A percentile compares a stretch with the other conserved stretches of the same genome.
Evolutionary conservation across 148 eudicot species (phyloP).

Genomic region (Chenopodium suecicum): DNA sequence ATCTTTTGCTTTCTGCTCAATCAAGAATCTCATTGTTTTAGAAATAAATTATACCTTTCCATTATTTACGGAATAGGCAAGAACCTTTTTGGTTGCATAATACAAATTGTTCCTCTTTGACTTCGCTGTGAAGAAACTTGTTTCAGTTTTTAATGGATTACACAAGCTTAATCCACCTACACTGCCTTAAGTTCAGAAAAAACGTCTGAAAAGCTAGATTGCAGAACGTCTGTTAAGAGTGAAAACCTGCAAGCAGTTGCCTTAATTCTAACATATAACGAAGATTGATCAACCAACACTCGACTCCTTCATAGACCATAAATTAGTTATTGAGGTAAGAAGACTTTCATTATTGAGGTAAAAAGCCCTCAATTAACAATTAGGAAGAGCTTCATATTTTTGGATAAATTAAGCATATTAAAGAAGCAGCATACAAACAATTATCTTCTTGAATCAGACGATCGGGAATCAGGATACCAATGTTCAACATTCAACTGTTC

Average conservation of each 20-base stretch:
- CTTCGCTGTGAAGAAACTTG: not conserved
- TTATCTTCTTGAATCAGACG: too few relatives aligned
- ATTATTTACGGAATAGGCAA: not conserved
- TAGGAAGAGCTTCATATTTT: not conserved
- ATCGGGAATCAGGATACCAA: not conserved
- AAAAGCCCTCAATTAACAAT: not conserved
- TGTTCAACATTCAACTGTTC: not conserved
- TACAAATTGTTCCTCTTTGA: not conserved
- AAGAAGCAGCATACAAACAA: too few relatives aligned
- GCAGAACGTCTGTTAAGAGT: too few relatives aligned
- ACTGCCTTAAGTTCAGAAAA: too few relatives aligned
- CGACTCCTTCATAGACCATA: not conserved
- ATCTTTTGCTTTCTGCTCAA: constrained; percentile 30
- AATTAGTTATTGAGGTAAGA: not conserved
- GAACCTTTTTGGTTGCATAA: not conserved
- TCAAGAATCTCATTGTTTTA: not conserved
- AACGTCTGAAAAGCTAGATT: too few relatives aligned
- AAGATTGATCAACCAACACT: too few relatives aligned
- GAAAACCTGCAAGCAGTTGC: too few relatives aligned
- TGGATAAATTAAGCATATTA: not conserved
- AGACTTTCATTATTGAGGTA: not conserved
- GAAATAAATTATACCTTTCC: constrained; percentile 11
- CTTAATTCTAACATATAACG: too few relatives aligned
- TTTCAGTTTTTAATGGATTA: not conserved
- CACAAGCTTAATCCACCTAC: too few relatives aligned